Conservation (phyloP, 139 green algal genomes). For the Volvox reticuliferus region DNA sequence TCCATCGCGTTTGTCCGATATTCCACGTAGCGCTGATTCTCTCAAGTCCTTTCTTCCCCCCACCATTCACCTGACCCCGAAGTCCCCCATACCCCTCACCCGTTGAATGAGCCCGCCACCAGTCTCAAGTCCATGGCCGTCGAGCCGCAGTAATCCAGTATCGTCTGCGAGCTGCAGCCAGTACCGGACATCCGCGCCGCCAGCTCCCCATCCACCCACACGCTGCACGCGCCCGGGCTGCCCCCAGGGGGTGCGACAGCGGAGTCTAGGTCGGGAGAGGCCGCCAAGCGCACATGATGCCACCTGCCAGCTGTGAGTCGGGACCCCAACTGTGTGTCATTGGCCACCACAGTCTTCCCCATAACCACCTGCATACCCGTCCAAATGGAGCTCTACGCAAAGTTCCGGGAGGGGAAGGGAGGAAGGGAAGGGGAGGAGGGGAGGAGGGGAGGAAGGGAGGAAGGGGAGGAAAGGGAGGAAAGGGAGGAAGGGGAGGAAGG, state of each 20-base stretch:
- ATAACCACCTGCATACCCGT: background rate
- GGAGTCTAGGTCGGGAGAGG: background rate
- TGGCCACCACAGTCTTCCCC: background rate
- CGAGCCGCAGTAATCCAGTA: constrained; percentile 11
- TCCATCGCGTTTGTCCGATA: no score
- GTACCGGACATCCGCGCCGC: background rate
- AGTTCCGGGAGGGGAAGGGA: no score
- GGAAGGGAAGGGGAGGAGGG: no score
- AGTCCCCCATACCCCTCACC: no score
- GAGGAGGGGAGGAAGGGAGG: background rate
- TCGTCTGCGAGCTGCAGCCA: background rate
- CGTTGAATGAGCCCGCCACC: constrained; percentile 16
- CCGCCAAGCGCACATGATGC: constrained; percentile 31
- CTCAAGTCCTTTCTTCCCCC: no score
- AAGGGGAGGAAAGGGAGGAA: no score
- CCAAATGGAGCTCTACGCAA: background rate
- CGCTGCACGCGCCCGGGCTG: background rate
- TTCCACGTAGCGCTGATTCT: no score
- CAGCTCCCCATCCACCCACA: constrained; percentile 31
- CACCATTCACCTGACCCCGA: no score
- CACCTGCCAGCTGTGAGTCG: constrained; percentile 14
- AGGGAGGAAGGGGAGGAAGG: no score
- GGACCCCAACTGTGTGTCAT: background rate
- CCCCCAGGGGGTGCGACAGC: background rate
- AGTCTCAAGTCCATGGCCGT: background rate